phyloP scores from a whole-genome alignment of 176 grass and related monocot species.

The Eragrostis nindensis region DNA sequence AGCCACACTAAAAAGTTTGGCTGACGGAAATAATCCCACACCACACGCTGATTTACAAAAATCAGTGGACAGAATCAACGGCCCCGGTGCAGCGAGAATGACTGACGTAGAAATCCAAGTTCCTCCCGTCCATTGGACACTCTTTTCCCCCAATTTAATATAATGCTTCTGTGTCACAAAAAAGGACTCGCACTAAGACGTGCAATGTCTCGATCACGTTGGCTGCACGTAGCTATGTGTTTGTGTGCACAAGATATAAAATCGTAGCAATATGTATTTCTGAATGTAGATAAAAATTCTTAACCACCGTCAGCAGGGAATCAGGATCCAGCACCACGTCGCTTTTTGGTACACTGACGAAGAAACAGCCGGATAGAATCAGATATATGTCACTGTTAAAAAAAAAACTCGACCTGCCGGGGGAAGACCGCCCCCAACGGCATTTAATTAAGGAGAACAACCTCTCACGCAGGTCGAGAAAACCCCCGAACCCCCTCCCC shows the following conservation, averaged over 20 bases:
- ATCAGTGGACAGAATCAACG: slow-evolving; percentile 13
- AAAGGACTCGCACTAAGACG: slow-evolving; percentile 18
- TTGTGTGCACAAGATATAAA: not conserved
- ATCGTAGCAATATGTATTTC: not conserved
- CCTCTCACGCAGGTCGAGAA: too few relatives aligned
- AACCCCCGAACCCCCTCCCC: too few relatives aligned
- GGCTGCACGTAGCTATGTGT: slow-evolving; percentile 6
- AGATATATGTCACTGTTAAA: slow-evolving; percentile 17
- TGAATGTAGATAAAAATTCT: not conserved
- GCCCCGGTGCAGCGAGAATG: not conserved
- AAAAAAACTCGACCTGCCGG: too few relatives aligned
- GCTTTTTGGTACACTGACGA: not conserved
- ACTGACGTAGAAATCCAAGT: slow-evolving; percentile 23
- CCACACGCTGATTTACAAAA: slow-evolving; percentile 14
- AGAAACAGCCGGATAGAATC: slow-evolving; percentile 19
- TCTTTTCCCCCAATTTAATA: not conserved
- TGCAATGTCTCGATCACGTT: slow-evolving; percentile 2
- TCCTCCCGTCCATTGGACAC: not conserved
- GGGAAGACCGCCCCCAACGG: too few relatives aligned
- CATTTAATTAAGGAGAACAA: too few relatives aligned
- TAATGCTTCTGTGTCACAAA: not conserved
- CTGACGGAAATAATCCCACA: not conserved
- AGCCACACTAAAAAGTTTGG: not conserved
- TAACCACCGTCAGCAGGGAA: not conserved
- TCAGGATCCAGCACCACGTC: not conserved